Evolutionary conservation across 768 basidiomycete species (phyloP).

Genomic region (Termitomyces eurrhizus): DNA sequence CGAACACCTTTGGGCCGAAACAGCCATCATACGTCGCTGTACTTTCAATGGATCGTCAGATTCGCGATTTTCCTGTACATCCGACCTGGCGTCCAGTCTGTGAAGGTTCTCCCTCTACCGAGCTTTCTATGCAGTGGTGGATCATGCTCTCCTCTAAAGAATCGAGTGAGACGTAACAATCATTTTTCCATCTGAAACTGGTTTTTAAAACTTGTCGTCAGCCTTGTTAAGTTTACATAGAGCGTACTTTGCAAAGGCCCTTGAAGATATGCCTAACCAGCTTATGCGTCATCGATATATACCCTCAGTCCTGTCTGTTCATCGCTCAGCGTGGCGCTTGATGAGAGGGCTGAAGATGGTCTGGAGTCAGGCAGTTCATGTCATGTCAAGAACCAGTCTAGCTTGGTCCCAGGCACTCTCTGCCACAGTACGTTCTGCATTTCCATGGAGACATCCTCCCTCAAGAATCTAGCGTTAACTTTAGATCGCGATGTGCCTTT

Average conservation of each 20-base stretch:
- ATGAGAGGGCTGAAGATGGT: slow-evolving; percentile 45
- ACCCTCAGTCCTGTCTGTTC: slow-evolving; percentile 68
- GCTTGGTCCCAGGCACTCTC: slow-evolving; percentile 69
- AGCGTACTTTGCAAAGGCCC: slow-evolving; percentile 62
- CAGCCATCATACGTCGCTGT: slow-evolving; percentile 48
- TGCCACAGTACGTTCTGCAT: slow-evolving; percentile 46
- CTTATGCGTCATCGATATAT: slow-evolving; percentile 58
- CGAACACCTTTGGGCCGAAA: slow-evolving; percentile 48
- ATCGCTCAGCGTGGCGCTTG: slow-evolving; percentile 68
- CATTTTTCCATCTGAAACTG: not conserved
- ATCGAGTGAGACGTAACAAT: slow-evolving; percentile 30
- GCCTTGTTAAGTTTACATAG: slow-evolving; percentile 65
- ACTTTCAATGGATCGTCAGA: slow-evolving; percentile 54
- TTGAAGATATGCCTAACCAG: slow-evolving; percentile 56
- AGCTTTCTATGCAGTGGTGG: slow-evolving; percentile 38
- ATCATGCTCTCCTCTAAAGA: slow-evolving; percentile 46
- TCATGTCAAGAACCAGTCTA: slow-evolving; percentile 42
- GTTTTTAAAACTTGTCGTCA: slow-evolving; percentile 17
- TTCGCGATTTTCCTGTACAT: slow-evolving; percentile 59
- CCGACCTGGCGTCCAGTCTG: slow-evolving; percentile 36
- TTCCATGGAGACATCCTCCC: not conserved
- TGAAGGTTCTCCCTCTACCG: slow-evolving; percentile 15
- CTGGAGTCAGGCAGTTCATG: slow-evolving; percentile 34
- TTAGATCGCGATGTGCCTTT: slow-evolving; percentile 58
- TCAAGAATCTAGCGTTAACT: not conserved